A percentile compares a stretch with the other conserved stretches of the same genome.
phyloP scores from a whole-genome alignment of 108 stramenopile genomes.

The Conticribra guillardii region DNA sequence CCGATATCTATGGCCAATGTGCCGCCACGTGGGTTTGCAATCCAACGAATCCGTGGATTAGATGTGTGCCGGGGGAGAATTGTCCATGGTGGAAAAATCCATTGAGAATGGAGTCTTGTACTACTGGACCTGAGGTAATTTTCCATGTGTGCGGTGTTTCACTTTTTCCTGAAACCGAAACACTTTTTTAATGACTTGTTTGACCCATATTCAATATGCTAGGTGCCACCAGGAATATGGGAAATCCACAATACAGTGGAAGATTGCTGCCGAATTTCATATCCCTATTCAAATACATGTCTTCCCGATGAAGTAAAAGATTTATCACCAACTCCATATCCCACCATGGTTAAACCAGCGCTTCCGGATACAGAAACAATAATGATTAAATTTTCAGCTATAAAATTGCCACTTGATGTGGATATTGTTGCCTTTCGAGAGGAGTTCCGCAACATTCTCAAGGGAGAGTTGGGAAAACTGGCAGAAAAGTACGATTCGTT shows the following conservation, averaged over 20 bases:
- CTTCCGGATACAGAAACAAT: neutral
- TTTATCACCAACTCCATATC: slow-evolving; percentile 11
- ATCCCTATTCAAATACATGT: slow-evolving; percentile 9
- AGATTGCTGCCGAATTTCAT: slow-evolving; percentile 1
- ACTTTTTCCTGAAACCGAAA: neutral
- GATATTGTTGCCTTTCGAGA: neutral
- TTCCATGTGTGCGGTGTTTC: neutral
- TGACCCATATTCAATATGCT: neutral
- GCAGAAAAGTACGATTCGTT: slow-evolving; percentile 1
- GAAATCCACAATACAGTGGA: neutral
- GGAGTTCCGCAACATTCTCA: slow-evolving; percentile 1
- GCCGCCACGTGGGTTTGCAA: neutral
- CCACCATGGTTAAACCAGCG: slow-evolving; percentile 3
- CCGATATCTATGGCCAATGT: slow-evolving; percentile 10
- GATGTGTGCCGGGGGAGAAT: slow-evolving; percentile 4
- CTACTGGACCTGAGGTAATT: slow-evolving; percentile 8
- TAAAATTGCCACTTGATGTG: neutral
- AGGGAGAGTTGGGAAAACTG: neutral
- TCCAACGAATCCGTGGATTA: slow-evolving; percentile 9
- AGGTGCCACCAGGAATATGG: slow-evolving; percentile 13
- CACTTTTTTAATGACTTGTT: neutral
- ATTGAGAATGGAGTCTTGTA: neutral
- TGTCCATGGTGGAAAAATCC: slow-evolving; percentile 18
- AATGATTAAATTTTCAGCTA: neutral
- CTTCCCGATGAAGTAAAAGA: neutral